Base-by-base conservation (phyloP, 257 asterid genomes). In the Coffea canephora region DNA sequence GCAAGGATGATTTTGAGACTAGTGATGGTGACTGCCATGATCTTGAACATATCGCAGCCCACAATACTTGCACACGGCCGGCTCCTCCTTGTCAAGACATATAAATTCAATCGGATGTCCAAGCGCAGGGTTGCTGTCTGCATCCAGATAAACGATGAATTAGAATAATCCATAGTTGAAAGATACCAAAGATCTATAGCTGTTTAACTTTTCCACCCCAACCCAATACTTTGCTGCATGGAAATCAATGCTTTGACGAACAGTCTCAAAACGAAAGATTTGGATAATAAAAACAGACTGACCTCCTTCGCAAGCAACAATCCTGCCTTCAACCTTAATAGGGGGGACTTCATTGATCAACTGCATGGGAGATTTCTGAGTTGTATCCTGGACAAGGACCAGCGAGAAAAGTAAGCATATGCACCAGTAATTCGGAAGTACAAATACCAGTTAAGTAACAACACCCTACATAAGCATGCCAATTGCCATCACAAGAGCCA, bases 341-440 rank as follows among this genome's bases (percentile, higher is more conserved):
- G 99, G 98, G 81, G 95, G 96, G 83, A 94, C 99, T 89, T 96
- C 99, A 82, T 91, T 92, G 90, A 96, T 96, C 92, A 96, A 82
- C 82, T 96, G 95, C 97, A 94, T 93, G 15, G 98, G 98, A 77
- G 99, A 96, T 81, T 91, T 92, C 78, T 87, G 90, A 83, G 91
- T 90, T 43, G 88, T 80, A 83, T 94, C 97, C 97, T 94, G 77
- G 43, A 72, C 73, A 36, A 14, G 59, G 54, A 84, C 55, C 73
- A 68, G 76, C 19, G 64, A 78, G 61, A 59, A 45, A 62, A 64
- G 46, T 11, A 46, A 72, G 70, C 69, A 78, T 31, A 71, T 64
- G 54, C 77, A 61, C 50, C 34, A 45, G 55, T 72, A 25, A 43
- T 54, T 62, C n/a, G 25, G 68, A 77, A 73, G 50, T 57, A 55